A percentile compares a stretch with the other conserved stretches of the same genome.
Evolutionary conservation across 768 basidiomycete genomes (phyloP).

Genomic region (Lactarius hengduanensis): DNA sequence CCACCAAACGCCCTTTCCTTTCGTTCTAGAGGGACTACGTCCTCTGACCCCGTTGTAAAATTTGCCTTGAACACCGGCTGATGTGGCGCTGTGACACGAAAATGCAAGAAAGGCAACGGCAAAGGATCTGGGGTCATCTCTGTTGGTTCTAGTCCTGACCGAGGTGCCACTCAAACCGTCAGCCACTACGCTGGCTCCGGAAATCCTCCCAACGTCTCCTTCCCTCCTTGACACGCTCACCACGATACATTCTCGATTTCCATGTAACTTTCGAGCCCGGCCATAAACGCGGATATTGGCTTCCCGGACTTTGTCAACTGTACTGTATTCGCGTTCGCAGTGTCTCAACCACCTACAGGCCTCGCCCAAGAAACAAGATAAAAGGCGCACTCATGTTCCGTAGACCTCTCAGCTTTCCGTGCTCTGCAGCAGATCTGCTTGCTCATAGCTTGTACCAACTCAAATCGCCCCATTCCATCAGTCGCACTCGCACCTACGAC

Average conservation of each 20-base stretch:
- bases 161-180: constrained; percentile 17
- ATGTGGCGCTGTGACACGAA: constrained; percentile 19
- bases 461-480: not conserved
- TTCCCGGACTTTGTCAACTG: constrained; percentile 5
- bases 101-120: constrained; percentile 24
- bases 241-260: constrained; percentile 8
- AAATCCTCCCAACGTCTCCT: constrained; percentile 8
- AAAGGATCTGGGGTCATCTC: constrained; percentile 13
- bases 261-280: constrained; percentile 10
- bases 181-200: constrained; percentile 20
- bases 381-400: constrained; percentile 19
- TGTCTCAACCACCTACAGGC: not conserved
- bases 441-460: constrained; percentile 6
- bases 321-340: constrained; percentile 12
- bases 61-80: constrained; percentile 15
- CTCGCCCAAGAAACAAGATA: constrained; percentile 14
- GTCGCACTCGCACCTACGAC: not conserved
- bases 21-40: constrained; percentile 6
- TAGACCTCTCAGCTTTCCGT: not conserved
- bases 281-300: constrained; percentile 17
- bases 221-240: not conserved
- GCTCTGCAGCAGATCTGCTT: constrained; percentile 1
- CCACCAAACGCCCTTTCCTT: constrained; percentile 3
- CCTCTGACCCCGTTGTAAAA: constrained; percentile 1
- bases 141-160: constrained; percentile 25